These are phyloP conservation scores for Tolypocladium album DNA, from an alignment of 2,329 filamentous ascomycete species.

Conservation along the genomic window DNA sequence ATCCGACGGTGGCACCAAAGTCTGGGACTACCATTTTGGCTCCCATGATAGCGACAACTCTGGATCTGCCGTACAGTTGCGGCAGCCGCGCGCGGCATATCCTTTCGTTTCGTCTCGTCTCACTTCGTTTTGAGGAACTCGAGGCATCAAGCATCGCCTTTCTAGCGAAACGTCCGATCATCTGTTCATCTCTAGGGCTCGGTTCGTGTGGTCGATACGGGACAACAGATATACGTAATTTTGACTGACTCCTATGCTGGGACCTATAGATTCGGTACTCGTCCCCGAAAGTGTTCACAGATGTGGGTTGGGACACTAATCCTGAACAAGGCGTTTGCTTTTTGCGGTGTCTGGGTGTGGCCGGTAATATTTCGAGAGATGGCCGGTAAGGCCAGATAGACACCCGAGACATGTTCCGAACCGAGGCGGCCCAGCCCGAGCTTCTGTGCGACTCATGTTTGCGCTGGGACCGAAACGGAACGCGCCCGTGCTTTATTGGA, in stretches of 20 bases:
- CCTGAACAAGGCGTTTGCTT: background rate
- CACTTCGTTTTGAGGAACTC: background rate
- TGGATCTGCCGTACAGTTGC: background rate
- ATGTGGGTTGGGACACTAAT: background rate
- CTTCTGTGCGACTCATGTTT: background rate
- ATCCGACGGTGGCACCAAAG: background rate
- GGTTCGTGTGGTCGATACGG: background rate
- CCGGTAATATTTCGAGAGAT: background rate
- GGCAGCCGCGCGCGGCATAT: background rate
- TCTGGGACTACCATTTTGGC: background rate
- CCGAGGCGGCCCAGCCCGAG: background rate
- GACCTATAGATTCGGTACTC: background rate
- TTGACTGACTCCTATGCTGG: background rate
- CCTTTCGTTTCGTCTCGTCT: background rate
- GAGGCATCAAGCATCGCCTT: background rate
- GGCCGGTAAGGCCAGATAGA: no score
- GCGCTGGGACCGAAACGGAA: background rate
- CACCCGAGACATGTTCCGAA: slow-evolving; percentile 2
- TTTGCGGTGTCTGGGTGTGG: background rate
- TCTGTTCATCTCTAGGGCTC: background rate
- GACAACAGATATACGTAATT: background rate
- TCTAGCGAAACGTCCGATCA: background rate
- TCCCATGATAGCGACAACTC: background rate
- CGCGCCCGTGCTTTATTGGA: background rate
- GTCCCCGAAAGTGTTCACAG: no score